Conservation (phyloP, 2,329 filamentous ascomycete species). For the Alternaria sp. region DNA sequence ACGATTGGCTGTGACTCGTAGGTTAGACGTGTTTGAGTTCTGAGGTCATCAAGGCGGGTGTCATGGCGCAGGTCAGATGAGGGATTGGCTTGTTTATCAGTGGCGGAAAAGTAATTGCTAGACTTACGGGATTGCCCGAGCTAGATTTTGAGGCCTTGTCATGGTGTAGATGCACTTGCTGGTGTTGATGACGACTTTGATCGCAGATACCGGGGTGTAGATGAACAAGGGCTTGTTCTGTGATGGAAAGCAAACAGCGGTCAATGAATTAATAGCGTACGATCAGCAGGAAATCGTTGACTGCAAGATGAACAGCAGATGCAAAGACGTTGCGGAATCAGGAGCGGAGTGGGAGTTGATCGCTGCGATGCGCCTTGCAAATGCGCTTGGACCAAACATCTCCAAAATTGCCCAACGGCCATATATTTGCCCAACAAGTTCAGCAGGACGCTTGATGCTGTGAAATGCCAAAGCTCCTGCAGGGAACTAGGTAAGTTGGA, state of each 20-base stretch:
- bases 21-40: constrained; percentile 34
- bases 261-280: neutral
- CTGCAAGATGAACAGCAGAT: constrained; percentile 5
- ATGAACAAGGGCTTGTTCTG: neutral
- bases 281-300: neutral
- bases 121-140: constrained; percentile 38
- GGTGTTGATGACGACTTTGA: neutral
- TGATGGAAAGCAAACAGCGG: no score
- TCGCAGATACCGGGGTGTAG: neutral
- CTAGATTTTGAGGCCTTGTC: constrained; percentile 19
- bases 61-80: constrained; percentile 20
- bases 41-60: constrained; percentile 36
- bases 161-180: constrained; percentile 3
- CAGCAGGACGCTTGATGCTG: neutral
- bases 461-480: neutral
- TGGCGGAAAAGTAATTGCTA: constrained; percentile 8
- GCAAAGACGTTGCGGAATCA: constrained; percentile 17
- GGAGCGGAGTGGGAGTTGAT: constrained; percentile 13
- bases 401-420: constrained; percentile 16
- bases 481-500: neutral
- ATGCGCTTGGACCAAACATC: constrained; percentile 19
- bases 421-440: constrained; percentile 9
- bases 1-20: constrained; percentile 20
- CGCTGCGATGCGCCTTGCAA: constrained; percentile 19
- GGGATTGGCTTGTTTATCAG: constrained; percentile 30